Evolutionary conservation across 164 flowering plant species (phyloP).

Genomic region (Sedum album): DNA sequence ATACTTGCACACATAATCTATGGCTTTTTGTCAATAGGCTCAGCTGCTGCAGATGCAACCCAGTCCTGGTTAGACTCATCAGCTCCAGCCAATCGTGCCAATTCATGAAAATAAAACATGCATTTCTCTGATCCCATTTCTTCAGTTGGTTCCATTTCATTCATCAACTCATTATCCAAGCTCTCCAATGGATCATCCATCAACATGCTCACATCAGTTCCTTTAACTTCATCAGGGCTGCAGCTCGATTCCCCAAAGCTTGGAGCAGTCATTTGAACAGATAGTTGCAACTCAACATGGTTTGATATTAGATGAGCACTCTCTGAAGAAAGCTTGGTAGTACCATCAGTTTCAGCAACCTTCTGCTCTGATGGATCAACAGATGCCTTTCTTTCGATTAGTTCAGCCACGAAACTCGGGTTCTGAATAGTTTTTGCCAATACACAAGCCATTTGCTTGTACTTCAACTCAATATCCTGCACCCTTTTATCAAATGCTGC

Average conservation of each 20-base stretch:
- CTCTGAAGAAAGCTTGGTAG: neutral
- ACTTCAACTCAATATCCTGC: slow-evolving; percentile 33
- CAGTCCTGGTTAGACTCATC: slow-evolving; percentile 17
- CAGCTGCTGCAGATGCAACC: slow-evolving; percentile 14
- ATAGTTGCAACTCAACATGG: neutral
- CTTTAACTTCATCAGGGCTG: slow-evolving; percentile 2
- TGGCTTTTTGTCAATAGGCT: slow-evolving; percentile 13
- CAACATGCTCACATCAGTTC: neutral
- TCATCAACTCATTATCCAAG: slow-evolving; percentile 29
- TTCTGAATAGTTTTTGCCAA: slow-evolving; percentile 31
- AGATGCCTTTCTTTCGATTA: slow-evolving; percentile 26
- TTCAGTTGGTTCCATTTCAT: slow-evolving; percentile 15
- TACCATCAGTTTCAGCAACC: neutral
- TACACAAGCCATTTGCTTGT: slow-evolving; percentile 40
- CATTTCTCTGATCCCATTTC: slow-evolving; percentile 13
- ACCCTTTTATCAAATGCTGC: slow-evolving; percentile 34
- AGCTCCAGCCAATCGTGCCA: slow-evolving; percentile 35
- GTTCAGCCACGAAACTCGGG: slow-evolving; percentile 30
- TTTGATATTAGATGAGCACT: neutral
- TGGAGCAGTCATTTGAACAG: neutral
- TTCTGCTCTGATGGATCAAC: neutral
- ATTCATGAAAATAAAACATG: slow-evolving; percentile 28
- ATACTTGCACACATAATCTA: neutral
- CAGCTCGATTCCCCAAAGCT: neutral
- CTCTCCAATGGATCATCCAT: slow-evolving; percentile 22